A percentile compares a stretch with the other conserved stretches of the same genome.
These are phyloP conservation scores for Fraxinus greggii DNA, from an alignment of 305 asterid genomes.

Conservation along the genomic window DNA sequence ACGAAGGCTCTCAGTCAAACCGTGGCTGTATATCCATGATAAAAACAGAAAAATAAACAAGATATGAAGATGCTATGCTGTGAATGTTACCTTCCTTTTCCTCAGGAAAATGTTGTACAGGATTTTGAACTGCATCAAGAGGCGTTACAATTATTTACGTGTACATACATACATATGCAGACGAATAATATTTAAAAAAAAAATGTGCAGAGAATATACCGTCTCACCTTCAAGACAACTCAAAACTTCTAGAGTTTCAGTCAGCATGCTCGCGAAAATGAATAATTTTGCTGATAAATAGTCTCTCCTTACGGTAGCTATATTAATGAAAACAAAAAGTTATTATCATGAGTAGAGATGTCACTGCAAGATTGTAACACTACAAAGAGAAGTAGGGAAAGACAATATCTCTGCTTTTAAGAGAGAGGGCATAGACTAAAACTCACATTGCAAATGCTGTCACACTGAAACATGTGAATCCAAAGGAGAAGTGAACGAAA, in stretches of 20 bases:
- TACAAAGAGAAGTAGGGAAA: neutral
- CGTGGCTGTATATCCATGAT: neutral
- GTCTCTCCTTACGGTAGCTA: constrained; percentile 73
- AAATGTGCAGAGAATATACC: neutral
- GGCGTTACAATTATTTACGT: neutral
- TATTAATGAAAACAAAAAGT: constrained; percentile 26
- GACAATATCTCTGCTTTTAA: neutral
- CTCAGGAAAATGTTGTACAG: neutral
- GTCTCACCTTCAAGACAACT: constrained; percentile 18
- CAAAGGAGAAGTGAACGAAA: constrained; percentile 63
- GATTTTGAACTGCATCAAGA: neutral
- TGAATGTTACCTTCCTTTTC: neutral
- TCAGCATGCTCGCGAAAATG: constrained; percentile 78
- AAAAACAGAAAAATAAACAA: neutral
- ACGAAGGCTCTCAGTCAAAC: neutral
- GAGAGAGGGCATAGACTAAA: neutral
- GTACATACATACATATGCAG: neutral
- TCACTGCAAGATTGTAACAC: neutral
- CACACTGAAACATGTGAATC: constrained; percentile 53
- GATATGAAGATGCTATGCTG: neutral
- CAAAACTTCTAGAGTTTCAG: constrained; percentile 33
- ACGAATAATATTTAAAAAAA: neutral
- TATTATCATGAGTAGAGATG: neutral
- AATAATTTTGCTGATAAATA: constrained; percentile 61
- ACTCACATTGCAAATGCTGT: constrained; percentile 68